phyloP scores from a whole-genome alignment of 2,329 filamentous ascomycete species.

The Cytospora chrysosperma region DNA sequence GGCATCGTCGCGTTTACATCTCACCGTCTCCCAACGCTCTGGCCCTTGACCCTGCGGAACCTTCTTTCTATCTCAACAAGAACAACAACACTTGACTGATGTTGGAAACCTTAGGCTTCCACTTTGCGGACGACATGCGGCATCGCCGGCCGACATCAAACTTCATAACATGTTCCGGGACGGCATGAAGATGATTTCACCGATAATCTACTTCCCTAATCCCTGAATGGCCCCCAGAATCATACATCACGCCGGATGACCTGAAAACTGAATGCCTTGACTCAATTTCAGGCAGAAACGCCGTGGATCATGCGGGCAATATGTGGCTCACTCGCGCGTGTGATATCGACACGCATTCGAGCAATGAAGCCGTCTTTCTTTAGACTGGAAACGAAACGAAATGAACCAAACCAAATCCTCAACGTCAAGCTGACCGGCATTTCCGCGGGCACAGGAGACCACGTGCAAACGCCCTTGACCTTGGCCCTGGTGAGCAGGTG shows the following conservation, averaged over 20 bases:
- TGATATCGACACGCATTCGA: background rate
- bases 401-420: background rate
- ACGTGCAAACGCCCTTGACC: too few relatives aligned
- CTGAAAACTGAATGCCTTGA: constrained; percentile 4
- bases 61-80: background rate
- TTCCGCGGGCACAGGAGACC: too few relatives aligned
- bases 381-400: background rate
- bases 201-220: constrained; percentile 15
- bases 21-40: constrained; percentile 1
- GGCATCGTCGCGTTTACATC: constrained; percentile 7
- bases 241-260: constrained; percentile 1
- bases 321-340: background rate
- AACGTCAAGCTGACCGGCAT: too few relatives aligned
- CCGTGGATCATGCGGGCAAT: constrained; percentile 7
- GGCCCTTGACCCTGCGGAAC: background rate
- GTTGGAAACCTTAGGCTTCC: background rate
- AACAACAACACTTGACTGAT: background rate
- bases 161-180: background rate
- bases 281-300: constrained; percentile 9
- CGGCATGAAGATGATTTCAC: constrained; percentile 18
- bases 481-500: background rate
- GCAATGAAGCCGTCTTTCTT: constrained; percentile 1
- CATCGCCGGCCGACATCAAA: constrained; percentile 11
- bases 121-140: constrained; percentile 10
- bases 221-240: background rate